Conservation (phyloP, 2,329 filamentous ascomycete species). For the Aulographum hederae region DNA sequence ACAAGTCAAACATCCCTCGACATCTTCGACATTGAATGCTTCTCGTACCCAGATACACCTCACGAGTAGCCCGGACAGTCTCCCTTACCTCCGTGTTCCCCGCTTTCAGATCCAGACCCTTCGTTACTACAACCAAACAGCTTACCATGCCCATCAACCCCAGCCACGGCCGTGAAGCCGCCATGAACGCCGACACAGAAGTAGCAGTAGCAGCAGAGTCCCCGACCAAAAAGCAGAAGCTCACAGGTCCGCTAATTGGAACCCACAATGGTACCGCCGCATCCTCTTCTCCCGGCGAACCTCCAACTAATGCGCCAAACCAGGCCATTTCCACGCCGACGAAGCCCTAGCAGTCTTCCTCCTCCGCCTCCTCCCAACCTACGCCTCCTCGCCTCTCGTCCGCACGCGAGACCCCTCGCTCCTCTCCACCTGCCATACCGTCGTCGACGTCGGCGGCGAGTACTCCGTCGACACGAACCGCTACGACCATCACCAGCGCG, state of each 20-base stretch:
- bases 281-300: not conserved
- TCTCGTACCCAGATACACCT: too few species aligned
- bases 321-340: slow-evolving; percentile 96
- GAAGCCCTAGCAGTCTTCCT: slow-evolving; percentile 95
- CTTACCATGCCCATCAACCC: too few species aligned
- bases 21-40: too few species aligned
- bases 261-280: slow-evolving; percentile 52
- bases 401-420: slow-evolving; percentile 72
- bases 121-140: too few species aligned
- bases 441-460: slow-evolving; percentile 93
- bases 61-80: too few species aligned
- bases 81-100: too few species aligned
- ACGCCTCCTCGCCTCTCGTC: slow-evolving; percentile 53
- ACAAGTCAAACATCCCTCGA: too few species aligned
- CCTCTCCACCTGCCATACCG: slow-evolving; percentile 73
- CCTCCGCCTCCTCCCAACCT: slow-evolving; percentile 73
- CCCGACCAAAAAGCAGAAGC: slow-evolving; percentile 69
- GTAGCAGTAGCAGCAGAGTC: too few species aligned
- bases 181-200: too few species aligned
- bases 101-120: too few species aligned
- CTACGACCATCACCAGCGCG: slow-evolving; percentile 95
- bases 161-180: too few species aligned
- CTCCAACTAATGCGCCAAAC: too few species aligned
- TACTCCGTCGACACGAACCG: slow-evolving; percentile 63
- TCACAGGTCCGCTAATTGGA: slow-evolving; percentile 51